Evolutionary conservation across 306 rosid species (phyloP), one percentile per base, ranked within the genome.

Genomic region (Cucurbita ficifolia): DNA sequence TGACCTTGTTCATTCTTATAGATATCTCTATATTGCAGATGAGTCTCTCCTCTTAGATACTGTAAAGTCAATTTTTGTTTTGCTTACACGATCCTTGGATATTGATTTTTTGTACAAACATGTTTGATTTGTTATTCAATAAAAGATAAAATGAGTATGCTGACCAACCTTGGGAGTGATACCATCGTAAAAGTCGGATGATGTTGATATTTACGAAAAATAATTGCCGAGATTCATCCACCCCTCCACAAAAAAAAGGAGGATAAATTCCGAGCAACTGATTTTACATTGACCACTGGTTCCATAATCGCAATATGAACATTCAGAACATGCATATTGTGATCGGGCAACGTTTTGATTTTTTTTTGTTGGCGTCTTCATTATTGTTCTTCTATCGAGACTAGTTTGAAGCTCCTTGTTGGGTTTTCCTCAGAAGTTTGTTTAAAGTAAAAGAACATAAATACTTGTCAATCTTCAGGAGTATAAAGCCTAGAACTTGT

Each of bases 11-110:
- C 89, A 81, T 82, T 84, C 92, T 87, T 87, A 82, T 93, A 82
- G 96, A 82, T 81, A 72, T 80, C 83, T 82, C 85, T 42, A 65
- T 65, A 64, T 90, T 85, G 90, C 97, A 94, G 98, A 89, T 94
- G 99, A 94, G 99, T 94, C 84, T 87, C 95, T 91, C 82, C 90
- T 82, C 98, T 89, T 86, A 81, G 91, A 89, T 85, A 89, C 95
- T 91, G 96, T 89, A 91, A 87, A 90, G 86, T 75, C 50, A 56
- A 49, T 60, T 77, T 55, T 78, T 82, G 36, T 83, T 81, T 52
- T 72, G 57, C 64, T 80, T 78, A 75, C 82, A 67, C 77, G 78
- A 73, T 80, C 76, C 77, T 77, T 77, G 82, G 83, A 83, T 80
- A 81, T 80, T 79, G 82, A 72, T 78, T 72, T 81, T 84, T 48